phyloP scores from a whole-genome alignment of 768 basidiomycete species.

The Mycena amicta region DNA sequence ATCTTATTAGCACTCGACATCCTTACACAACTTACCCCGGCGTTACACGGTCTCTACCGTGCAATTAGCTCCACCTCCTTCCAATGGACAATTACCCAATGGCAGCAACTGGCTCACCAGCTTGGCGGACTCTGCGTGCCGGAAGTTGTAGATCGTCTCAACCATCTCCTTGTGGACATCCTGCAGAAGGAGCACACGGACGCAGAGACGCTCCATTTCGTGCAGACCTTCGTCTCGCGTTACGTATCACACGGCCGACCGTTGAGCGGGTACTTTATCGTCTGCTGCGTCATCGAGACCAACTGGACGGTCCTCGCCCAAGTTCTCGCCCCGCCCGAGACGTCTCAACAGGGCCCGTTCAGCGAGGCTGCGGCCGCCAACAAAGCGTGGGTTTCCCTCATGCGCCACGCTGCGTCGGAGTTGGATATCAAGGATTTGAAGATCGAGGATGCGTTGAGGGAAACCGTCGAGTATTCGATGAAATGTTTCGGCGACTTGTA shows the following conservation, averaged over 20 bases:
- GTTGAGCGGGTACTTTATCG: constrained; percentile 82
- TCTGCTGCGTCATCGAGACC: constrained; percentile 87
- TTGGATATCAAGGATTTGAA: constrained; percentile 40
- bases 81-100: constrained; percentile 70
- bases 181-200: constrained; percentile 56
- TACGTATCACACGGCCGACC: constrained; percentile 79
- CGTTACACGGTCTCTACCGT: constrained; percentile 85
- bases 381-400: constrained; percentile 74
- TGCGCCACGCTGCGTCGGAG: constrained; percentile 52
- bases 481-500: constrained; percentile 79
- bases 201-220: constrained; percentile 52
- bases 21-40: constrained; percentile 75
- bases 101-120: constrained; percentile 55
- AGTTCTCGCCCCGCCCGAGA: constrained; percentile 45
- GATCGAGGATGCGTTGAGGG: constrained; percentile 44
- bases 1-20: constrained; percentile 73
- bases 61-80: constrained; percentile 81
- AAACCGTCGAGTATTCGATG: constrained; percentile 62
- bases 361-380: constrained; percentile 84
- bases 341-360: constrained; percentile 30
- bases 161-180: constrained; percentile 68
- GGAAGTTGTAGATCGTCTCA: constrained; percentile 71
- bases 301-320: constrained; percentile 87
- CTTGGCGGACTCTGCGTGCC: constrained; percentile 65
- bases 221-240: constrained; percentile 71